Base-by-base conservation (phyloP, 1,139 yeast genomes). In the Barnettozyma hawaiiensis region DNA sequence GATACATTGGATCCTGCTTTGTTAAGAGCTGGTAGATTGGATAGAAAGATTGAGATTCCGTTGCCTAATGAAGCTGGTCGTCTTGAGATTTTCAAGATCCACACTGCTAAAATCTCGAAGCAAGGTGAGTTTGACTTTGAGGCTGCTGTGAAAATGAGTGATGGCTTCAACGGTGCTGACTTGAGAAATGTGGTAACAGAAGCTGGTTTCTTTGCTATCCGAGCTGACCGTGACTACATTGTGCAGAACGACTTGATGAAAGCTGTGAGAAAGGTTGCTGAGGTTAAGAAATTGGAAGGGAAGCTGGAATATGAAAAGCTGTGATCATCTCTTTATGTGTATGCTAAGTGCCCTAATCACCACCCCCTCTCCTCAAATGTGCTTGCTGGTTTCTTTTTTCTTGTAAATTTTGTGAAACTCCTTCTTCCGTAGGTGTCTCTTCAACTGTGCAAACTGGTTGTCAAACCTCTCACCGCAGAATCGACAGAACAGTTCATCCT, bases 111-210 rank as follows among this genome's bases (percentile, higher is more conserved):
- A 50, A 95, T 94, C 41, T 75, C 85, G 47, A 92, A 92, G 63
- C 85, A 81, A 52, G 99, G 98, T 47, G 98, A 94, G 55, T 85
- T 94, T 64, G 98, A 94, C 68, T 89, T 86, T 57, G 98, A 94
- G 67, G 96, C 97, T 18, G 85, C 89, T 32, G 97, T 92, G 31
- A 90, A 92, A 69, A 89, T 92, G 97, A 83, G 95, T 65, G 98
- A 94, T 66, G 98, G 98, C 1, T 92, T 94, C 68, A 94, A 94
- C 65, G 99, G 99, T 67, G 98, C 98, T 7, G 99, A 94, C 73
- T 83, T 94, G 55, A 81, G 98, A 66, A 94, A 94, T 63, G 97
- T 94, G 48, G 78, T 90, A 31, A 94, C 99, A n/a, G 99, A 94
- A 69, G 97, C 97, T 22, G 99, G 98, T 3, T 92, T 94, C 69